phyloP scores from a whole-genome alignment of 1,284 basidiomycete genomes.

The Trametes hirsuta region DNA sequence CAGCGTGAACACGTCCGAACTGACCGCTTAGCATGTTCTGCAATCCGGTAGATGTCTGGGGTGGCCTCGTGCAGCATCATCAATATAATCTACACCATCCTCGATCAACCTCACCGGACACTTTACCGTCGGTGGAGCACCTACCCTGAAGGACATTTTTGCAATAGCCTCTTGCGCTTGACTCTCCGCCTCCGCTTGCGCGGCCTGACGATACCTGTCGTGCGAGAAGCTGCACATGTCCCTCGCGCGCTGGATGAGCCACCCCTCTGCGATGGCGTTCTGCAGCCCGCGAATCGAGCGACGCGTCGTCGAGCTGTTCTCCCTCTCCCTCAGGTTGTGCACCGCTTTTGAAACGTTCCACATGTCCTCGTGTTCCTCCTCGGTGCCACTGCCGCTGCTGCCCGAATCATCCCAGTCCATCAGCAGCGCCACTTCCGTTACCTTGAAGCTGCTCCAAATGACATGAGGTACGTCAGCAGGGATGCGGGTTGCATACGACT shows the following conservation, averaged over 20 bases:
- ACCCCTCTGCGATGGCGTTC: constrained; percentile 66
- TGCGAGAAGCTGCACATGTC: constrained; percentile 78
- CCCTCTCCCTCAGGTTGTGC: constrained; percentile 44
- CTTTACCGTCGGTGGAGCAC: neutral
- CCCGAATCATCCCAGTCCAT: constrained; percentile 71
- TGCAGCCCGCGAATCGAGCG: constrained; percentile 70
- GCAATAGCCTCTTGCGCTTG: constrained; percentile 54
- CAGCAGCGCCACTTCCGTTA: constrained; percentile 69
- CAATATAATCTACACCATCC: constrained; percentile 55
- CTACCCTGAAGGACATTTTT: constrained; percentile 72
- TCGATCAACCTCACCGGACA: neutral
- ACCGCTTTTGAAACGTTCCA: constrained; percentile 57
- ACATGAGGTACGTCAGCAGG: neutral
- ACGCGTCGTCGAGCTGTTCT: constrained; percentile 43
- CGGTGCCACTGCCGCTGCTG: constrained; percentile 47
- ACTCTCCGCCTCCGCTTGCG: constrained; percentile 56
- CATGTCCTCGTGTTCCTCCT: constrained; percentile 56
- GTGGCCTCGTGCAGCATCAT: constrained; percentile 68
- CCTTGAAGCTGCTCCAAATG: constrained; percentile 55
- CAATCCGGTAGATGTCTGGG: constrained; percentile 65
- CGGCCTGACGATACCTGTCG: constrained; percentile 72
- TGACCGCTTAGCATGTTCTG: constrained; percentile 67
- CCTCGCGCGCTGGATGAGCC: constrained; percentile 68
- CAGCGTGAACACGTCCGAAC: constrained; percentile 11
- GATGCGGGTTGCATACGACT: constrained; percentile 22